Evolutionary conservation across 2,329 filamentous ascomycete genomes (phyloP).

Genomic region (Cytospora paraplurivora): DNA sequence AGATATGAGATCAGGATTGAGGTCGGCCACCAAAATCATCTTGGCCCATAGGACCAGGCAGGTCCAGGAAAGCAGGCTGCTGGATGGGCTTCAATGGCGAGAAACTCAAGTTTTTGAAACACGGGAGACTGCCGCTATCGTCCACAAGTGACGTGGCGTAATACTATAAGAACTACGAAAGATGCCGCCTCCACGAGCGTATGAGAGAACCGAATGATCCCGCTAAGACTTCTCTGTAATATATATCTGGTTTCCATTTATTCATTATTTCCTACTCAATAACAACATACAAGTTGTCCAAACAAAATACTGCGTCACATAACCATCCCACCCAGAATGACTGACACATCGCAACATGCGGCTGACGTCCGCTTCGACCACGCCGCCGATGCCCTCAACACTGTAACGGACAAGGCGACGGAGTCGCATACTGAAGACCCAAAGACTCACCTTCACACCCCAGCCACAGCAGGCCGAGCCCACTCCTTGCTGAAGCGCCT

Average conservation of each 20-base stretch:
- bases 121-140: background rate
- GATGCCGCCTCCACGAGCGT: background rate
- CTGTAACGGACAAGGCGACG: constrained; percentile 15
- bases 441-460: constrained; percentile 28
- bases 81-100: too few species aligned
- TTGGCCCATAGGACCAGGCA: background rate
- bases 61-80: background rate
- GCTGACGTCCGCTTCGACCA: constrained; percentile 11
- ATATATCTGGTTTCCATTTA: background rate
- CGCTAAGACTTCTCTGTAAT: background rate
- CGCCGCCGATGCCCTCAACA: constrained; percentile 6
- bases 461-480: constrained; percentile 22
- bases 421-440: constrained; percentile 17
- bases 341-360: constrained; percentile 15
- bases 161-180: background rate
- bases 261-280: background rate
- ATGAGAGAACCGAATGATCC: background rate
- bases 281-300: background rate
- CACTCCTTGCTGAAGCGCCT: constrained; percentile 31
- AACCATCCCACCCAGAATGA: background rate
- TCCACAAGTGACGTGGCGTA: background rate
- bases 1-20: constrained; percentile 26
- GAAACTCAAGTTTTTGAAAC: background rate
- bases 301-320: background rate
- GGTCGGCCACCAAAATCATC: background rate